Percentiles rank a stretch among this genome's conserved stretches.
These are phyloP conservation scores for Dryas octopetala DNA, from an alignment of 306 rosid species.

Conservation along the genomic window DNA sequence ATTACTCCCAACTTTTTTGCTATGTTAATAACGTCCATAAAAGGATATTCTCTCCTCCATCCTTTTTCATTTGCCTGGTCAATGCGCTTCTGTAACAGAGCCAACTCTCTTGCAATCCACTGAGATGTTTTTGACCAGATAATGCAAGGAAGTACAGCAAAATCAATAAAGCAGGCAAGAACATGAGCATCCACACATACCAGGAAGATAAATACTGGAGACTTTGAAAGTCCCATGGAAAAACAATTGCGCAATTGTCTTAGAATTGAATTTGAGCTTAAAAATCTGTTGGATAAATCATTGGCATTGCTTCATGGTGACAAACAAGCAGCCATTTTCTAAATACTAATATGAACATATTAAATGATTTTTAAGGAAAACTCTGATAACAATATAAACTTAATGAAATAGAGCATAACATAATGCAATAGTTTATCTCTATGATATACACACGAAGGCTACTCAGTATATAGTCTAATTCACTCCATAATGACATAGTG, in stretches of 20 bases:
- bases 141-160: not conserved
- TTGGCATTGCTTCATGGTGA: not conserved
- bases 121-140: constrained; percentile 31
- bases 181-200: not conserved
- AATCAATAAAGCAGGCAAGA: constrained; percentile 13
- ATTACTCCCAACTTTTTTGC: not conserved
- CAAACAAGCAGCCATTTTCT: not conserved
- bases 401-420: not conserved
- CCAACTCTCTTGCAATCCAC: constrained; percentile 73
- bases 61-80: constrained; percentile 90
- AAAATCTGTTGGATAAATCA: not conserved
- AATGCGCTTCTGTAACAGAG: constrained; percentile 56
- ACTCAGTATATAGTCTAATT: not conserved
- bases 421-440: not conserved
- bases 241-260: not conserved
- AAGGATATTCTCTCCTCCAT: constrained; percentile 93
- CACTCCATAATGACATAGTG: not conserved
- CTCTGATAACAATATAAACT: not conserved
- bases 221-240: not conserved
- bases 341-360: not conserved
- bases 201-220: not conserved
- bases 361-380: not conserved
- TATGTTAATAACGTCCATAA: constrained; percentile 16
- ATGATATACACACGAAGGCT: not conserved
- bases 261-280: not conserved